Evolutionary conservation across 1,139 yeast genomes (phyloP).

Genomic region (Pichia sp.): DNA sequence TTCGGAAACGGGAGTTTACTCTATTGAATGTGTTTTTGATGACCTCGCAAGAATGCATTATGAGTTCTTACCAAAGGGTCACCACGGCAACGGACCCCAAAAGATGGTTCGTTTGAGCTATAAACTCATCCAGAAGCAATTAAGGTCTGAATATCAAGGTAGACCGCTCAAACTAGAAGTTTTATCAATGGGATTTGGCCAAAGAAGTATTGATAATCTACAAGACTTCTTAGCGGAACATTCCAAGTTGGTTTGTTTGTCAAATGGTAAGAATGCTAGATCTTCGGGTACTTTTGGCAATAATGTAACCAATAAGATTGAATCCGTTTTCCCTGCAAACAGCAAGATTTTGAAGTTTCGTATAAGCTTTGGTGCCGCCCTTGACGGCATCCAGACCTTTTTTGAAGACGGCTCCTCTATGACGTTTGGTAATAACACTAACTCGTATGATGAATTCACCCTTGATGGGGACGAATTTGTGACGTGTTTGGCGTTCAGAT

Average conservation of each 20-base stretch:
- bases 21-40: constrained; percentile 56
- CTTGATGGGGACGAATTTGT: constrained; percentile 52
- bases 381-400: constrained; percentile 61
- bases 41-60: constrained; percentile 58
- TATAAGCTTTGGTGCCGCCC: constrained; percentile 62
- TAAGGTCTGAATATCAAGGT: constrained; percentile 34
- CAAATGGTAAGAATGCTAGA: constrained; percentile 13
- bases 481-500: constrained; percentile 51
- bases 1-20: constrained; percentile 59
- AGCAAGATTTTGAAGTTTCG: constrained; percentile 38
- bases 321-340: constrained; percentile 19
- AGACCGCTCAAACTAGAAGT: constrained; percentile 41
- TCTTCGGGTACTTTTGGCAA: constrained; percentile 19
- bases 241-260: constrained; percentile 10
- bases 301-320: constrained; percentile 17
- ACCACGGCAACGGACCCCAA: constrained; percentile 55
- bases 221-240: constrained; percentile 24
- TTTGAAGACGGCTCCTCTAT: constrained; percentile 16
- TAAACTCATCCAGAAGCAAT: constrained; percentile 33
- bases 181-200: constrained; percentile 37
- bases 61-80: constrained; percentile 48
- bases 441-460: constrained; percentile 46
- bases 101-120: constrained; percentile 42
- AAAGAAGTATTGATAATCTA: constrained; percentile 34
- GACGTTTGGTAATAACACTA: constrained; percentile 55